Evolutionary conservation across 768 basidiomycete species (phyloP), one percentile per base, ranked within the genome.

Genomic region (Crucibulum laeve): DNA sequence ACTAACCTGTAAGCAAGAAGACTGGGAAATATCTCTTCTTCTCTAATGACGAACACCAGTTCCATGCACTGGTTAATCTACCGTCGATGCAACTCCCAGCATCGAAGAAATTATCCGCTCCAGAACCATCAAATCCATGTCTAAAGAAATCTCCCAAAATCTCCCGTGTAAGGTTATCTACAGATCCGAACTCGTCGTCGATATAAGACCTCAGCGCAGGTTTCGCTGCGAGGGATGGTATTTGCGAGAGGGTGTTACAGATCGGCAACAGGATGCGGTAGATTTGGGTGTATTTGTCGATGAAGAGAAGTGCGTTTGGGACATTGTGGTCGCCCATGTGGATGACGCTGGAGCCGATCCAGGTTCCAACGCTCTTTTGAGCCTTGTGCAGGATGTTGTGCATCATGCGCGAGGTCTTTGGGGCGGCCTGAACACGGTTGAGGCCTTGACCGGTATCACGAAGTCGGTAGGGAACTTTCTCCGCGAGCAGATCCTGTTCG

Each of bases 201-300:
- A 91, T 83, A 59, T 89, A 91, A 17, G 80, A 79, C 19, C 70
- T 72, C 24, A 92, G 55, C 6, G 86, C 82, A 13, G 87, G 86
- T 50, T 82, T 88, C 40, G 76, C 67, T 5, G 72, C 68, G 17
- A 91, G 65, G n/a, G 56, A 53, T 11, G 84, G 80, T 46, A 91
- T 85, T 49, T 89, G 83, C 3, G 73, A 70, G 41, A 92, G 74
- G 22, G 87, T 80, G 52, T 85, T 91, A 69, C 87, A 91, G 45
- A 92, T 86, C 3, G 90, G 90, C 19, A 91, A 72, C 17, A 91
- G 79, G 56, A 92, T 92, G 52, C 90, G 85, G 64, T 91, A 92
- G 38, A 92, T 86, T 58, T 92, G 90, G 10, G 89, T 89, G 64
- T 92, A 92, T 59, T 92, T 92, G 74, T 92, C 87, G 53, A 91